Base-by-base conservation (phyloP, 352 stramenopile species). In the Phytophthora colocasiae region DNA sequence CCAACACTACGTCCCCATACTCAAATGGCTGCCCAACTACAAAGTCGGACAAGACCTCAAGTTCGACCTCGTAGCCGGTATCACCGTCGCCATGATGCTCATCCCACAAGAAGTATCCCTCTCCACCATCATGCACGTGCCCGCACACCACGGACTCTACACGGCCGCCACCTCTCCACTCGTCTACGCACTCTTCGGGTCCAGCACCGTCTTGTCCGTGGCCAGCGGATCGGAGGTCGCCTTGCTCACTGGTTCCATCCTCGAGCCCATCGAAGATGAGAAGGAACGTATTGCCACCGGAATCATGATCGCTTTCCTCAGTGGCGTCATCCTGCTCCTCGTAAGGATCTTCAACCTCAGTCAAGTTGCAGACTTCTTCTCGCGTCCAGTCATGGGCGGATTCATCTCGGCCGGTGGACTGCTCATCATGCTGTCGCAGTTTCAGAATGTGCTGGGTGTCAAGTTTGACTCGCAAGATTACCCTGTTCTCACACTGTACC, bases 351-450 rank as follows among this genome's bases (percentile, higher is more conserved):
- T 96, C 10, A 77, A 83, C n/a, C 77, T 96, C 44, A 90, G 90
- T 19, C 89, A 95, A 40, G 73, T 98, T 41, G 88, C 88, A 17
- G 88, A 91, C 46, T 96, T 98, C 70, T 85, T 97, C 62, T 93
- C 85, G 0, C 84, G 95, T 52, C 88, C 92, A 2, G 90, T 98
- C 49, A 85, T 97, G 65, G 91, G 83, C 3, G 91, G 91, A 32
- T 98, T 98, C 68, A 49, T 95, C 44, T 94, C 83, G 11, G 91
- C 77, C 34, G 89, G 87, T 5, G 87, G 89, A 19, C 75, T 98
- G 40, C 83, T 97, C 55, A 98, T 98, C 73, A 90, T 83, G 26
- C 80, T 93, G 29, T 95, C 85, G n/a, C 89, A 98, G 73, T 61
- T 97, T 9, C 88, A 90, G 49, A 90, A 90, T 59, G 82, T 91